Evolutionary conservation across 768 basidiomycete species (phyloP).

Genomic region (Phylloporus rhodoxanthus): DNA sequence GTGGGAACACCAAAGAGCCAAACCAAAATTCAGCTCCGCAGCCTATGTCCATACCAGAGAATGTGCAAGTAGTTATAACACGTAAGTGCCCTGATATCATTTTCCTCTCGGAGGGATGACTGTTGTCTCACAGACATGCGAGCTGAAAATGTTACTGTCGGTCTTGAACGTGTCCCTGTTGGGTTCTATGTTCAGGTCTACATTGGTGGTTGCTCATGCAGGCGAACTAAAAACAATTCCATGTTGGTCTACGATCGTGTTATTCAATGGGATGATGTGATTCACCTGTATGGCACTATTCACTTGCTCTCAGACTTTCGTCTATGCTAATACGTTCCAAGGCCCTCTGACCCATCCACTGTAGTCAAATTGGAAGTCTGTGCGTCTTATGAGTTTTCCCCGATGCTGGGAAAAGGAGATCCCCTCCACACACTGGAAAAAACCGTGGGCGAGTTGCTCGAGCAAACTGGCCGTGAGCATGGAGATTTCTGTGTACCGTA

Average conservation of each 20-base stretch:
- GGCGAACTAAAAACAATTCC: slow-evolving; percentile 3
- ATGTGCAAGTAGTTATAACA: not conserved
- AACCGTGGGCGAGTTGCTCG: not conserved
- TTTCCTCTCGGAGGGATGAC: not conserved
- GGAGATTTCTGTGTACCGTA: not conserved
- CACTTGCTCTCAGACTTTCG: not conserved
- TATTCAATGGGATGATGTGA: slow-evolving; percentile 11
- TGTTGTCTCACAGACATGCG: slow-evolving; percentile 3
- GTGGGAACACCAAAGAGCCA: not conserved
- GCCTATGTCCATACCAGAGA: not conserved
- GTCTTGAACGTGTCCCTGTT: slow-evolving; percentile 11
- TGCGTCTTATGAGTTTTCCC: slow-evolving; percentile 9
- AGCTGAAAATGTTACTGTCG: slow-evolving; percentile 4
- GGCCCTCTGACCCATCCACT: slow-evolving; percentile 1
- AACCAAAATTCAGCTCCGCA: not conserved
- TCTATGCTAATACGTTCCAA: not conserved
- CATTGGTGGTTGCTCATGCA: not conserved
- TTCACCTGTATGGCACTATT: slow-evolving; percentile 3
- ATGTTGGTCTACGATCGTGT: not conserved
- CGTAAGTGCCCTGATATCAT: not conserved
- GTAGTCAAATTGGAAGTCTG: not conserved
- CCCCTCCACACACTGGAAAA: not conserved
- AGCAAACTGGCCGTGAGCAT: not conserved
- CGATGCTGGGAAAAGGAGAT: slow-evolving; percentile 10
- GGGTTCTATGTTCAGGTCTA: slow-evolving; percentile 13